Evolutionary conservation across 306 rosid species (phyloP), one percentile per base, ranked within the genome.

Genomic region (Gastrolobium bilobum): DNA sequence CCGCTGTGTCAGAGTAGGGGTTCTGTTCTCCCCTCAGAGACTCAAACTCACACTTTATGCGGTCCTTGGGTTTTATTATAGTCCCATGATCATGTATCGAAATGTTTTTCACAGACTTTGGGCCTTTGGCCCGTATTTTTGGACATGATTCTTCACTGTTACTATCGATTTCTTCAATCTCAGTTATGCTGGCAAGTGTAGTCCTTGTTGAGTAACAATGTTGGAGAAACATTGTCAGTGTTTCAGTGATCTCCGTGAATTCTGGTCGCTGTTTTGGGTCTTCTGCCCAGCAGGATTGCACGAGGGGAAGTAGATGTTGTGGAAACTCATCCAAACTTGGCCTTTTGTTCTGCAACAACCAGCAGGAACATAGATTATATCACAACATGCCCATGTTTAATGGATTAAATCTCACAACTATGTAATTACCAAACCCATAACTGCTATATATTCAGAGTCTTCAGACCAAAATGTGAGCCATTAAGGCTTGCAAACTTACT

Each of bases 271-370:
- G 69, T 7, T n/a, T 65, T 48, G 93, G 91, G 44, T 89, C 87
- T 46, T 80, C 85, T 7, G 84, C 86, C 93, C 91, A 87, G 67
- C 93, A 85, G 15, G 89, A 87, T 81, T 83, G 42, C 73, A 89
- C 48, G 43, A 89, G 77, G 34, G 88, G 87, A 5, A 35, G 43
- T 1, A 89, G 14, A 20, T 70, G 47, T 10, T 31, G 33, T 0
- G 93, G 93, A 78, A 87, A 26, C 10, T 60, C 84, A 11, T 80
- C 82, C 31, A 89, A 10, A 52, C 84, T 46, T 30, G 93, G 91
- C 81, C 90, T 68, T 34, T 76, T 15, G 20, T 73, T 84, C 90
- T 89, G 86, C 54, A 70, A 30, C 39, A 13, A 57, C 63, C 14
- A 54, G n/a, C n/a, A 9, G 51, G 14, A 71, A 46, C 51, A 34